phyloP scores from a whole-genome alignment of 2,329 filamentous ascomycete genomes.

The Rachicladosporium sp. region DNA sequence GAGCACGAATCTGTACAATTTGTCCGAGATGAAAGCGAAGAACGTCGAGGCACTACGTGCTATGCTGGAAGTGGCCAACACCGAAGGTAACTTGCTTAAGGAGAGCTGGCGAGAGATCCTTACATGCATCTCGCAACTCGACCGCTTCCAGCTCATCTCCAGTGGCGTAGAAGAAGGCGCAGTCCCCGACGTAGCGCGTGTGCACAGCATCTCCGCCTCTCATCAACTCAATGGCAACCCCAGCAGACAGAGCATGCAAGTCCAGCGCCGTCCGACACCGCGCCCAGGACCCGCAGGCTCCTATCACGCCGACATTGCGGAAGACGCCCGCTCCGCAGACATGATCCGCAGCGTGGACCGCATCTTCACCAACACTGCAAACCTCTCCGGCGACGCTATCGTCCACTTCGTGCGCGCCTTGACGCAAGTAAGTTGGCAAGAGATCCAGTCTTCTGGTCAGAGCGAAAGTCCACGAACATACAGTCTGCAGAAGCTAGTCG shows the following conservation, averaged over 20 bases:
- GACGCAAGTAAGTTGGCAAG: conserved; percentile 96
- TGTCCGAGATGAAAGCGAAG: conserved; percentile 89
- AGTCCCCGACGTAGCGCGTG: conserved; percentile 82
- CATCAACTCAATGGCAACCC: conserved; percentile 6
- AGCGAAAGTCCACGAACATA: conserved; percentile 94
- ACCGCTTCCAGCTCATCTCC: conserved; percentile 87
- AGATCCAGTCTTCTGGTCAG: conserved; percentile 92
- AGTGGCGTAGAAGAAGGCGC: conserved; percentile 87
- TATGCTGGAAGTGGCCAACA: conserved; percentile 80
- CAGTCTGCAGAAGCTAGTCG: conserved; percentile 93
- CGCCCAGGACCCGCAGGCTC: conserved; percentile 26
- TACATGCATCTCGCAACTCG: conserved; percentile 89
- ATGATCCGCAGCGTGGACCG: conserved; percentile 86
- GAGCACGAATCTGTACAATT: conserved; percentile 89
- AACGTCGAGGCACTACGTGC: conserved; percentile 91
- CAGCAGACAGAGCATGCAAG: conserved; percentile 38
- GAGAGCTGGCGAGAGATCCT: conserved; percentile 93
- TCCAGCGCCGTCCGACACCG: conserved; percentile 39
- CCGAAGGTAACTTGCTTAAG: conserved; percentile 79
- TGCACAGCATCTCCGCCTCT: conserved; percentile 20
- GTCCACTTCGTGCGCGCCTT: conserved; percentile 87
- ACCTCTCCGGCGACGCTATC: conserved; percentile 85
- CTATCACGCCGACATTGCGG: conserved; percentile 68
- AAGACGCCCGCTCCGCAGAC: conserved; percentile 84
- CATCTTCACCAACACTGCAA: conserved; percentile 93